A percentile compares a stretch with the other conserved stretches of the same genome.
Evolutionary conservation across 176 grass and related monocot species (phyloP).

Genomic region (Oryza officinalis): DNA sequence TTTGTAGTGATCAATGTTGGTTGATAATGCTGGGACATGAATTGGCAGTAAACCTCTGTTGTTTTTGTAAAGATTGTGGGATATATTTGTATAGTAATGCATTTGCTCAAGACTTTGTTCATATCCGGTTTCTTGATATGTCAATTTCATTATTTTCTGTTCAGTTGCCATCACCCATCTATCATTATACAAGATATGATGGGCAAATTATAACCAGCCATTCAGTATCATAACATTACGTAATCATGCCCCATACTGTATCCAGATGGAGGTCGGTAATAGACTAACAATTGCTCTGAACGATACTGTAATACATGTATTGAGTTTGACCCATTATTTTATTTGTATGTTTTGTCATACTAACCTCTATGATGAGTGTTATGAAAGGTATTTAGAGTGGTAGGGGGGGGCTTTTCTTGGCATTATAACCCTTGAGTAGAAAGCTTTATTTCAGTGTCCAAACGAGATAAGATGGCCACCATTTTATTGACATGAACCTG

Average conservation of each 20-base stretch:
- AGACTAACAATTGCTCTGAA: not conserved
- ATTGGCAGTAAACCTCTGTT: not conserved
- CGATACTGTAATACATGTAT: not conserved
- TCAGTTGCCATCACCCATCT: conserved; percentile 31
- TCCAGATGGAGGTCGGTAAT: conserved; percentile 21
- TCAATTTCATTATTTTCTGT: conserved; percentile 15
- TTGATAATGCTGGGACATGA: not conserved
- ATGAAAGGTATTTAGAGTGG: conserved; percentile 2
- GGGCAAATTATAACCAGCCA: conserved; percentile 32
- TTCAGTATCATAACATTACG: conserved; percentile 8
- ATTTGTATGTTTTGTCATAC: not conserved
- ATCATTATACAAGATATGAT: conserved; percentile 39
- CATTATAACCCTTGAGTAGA: not conserved
- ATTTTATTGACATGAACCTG: conserved; percentile 8
- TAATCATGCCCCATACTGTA: conserved; percentile 27
- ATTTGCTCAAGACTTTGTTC: not conserved
- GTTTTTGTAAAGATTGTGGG: not conserved
- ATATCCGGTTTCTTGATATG: not conserved
- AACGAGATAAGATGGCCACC: not conserved
- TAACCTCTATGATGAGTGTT: not conserved
- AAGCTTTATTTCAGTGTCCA: not conserved
- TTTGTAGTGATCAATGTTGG: not conserved
- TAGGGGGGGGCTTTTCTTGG: not conserved
- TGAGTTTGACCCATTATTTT: conserved; percentile 12
- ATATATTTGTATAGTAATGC: not conserved